A percentile compares a stretch with the other conserved stretches of the same genome.
phyloP scores from a whole-genome alignment of 2,329 filamentous ascomycete species.

The Aspergillus candidus region DNA sequence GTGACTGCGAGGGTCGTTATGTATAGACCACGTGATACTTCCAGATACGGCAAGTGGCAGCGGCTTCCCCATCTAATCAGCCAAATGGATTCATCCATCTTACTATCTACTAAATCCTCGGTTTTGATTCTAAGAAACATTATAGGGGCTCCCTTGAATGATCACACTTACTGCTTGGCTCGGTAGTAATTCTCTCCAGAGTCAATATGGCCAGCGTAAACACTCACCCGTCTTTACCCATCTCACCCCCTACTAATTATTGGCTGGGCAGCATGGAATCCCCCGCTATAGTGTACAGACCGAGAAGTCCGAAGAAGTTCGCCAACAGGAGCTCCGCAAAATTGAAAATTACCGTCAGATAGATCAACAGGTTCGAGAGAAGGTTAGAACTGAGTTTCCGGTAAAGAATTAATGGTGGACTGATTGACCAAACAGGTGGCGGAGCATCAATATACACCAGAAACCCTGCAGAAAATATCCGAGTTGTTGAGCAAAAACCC shows the following conservation, averaged over 20 bases:
- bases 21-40: slow-evolving; percentile 5
- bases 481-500: slow-evolving; percentile 42
- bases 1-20: not conserved
- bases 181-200: no score
- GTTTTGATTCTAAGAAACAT: not conserved
- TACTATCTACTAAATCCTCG: not conserved
- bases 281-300: slow-evolving; percentile 58
- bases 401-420: not conserved
- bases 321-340: slow-evolving; percentile 64
- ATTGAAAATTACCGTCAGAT: slow-evolving; percentile 70
- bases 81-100: not conserved
- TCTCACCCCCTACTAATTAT: slow-evolving; percentile 10
- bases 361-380: slow-evolving; percentile 60
- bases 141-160: not conserved
- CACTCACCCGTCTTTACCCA: slow-evolving; percentile 1
- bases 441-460: slow-evolving; percentile 35
- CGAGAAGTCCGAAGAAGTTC: slow-evolving; percentile 62
- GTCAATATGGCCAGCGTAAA: slow-evolving; percentile 29
- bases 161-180: not conserved
- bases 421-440: slow-evolving; percentile 29
- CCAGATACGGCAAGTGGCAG: slow-evolving; percentile 12
- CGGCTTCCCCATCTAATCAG: slow-evolving; percentile 1
- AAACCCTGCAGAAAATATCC: slow-evolving; percentile 39
- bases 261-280: slow-evolving; percentile 67
- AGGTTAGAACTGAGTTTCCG: slow-evolving; percentile 42